phyloP scores from a whole-genome alignment of 371 early-diverging fungal genomes.

The Syncephalis plumigaleata region DNA sequence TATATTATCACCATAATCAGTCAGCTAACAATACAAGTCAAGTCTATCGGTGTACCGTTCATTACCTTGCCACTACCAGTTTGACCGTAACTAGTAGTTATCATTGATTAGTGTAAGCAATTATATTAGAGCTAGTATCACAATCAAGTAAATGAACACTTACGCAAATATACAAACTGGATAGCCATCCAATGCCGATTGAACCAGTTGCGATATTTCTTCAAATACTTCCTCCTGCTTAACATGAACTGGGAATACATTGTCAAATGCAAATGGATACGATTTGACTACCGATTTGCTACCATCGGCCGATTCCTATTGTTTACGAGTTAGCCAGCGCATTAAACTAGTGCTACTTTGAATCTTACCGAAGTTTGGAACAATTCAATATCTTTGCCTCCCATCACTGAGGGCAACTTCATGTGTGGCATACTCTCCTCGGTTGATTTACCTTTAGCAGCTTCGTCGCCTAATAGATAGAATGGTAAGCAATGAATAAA shows the following conservation, averaged over 20 bases:
- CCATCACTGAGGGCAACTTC: no score
- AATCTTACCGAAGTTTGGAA: conserved; percentile 10
- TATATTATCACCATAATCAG: no score
- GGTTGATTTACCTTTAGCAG: not conserved
- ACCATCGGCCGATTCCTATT: conserved; percentile 9
- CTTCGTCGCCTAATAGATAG: no score
- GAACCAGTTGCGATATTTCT: conserved; percentile 89
- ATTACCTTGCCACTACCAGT: conserved; percentile 91
- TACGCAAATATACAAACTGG: conserved; percentile 95
- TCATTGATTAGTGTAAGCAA: not conserved
- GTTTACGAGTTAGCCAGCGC: not conserved
- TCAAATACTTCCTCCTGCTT: conserved; percentile 79
- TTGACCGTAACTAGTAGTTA: conserved; percentile 69
- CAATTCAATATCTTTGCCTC: conserved; percentile 25
- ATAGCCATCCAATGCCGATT: conserved; percentile 93
- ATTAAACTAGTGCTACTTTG: no score
- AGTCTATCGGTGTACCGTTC: no score
- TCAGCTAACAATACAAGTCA: no score
- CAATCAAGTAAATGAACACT: conserved; percentile 2
- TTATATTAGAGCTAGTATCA: no score
- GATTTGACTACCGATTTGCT: conserved; percentile 21
- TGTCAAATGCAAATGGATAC: conserved; percentile 70
- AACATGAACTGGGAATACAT: conserved; percentile 53
- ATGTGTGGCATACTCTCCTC: not conserved
- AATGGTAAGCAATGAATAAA: no score